Base-by-base conservation (phyloP, 768 basidiomycete species). In the Boletus patriciae region DNA sequence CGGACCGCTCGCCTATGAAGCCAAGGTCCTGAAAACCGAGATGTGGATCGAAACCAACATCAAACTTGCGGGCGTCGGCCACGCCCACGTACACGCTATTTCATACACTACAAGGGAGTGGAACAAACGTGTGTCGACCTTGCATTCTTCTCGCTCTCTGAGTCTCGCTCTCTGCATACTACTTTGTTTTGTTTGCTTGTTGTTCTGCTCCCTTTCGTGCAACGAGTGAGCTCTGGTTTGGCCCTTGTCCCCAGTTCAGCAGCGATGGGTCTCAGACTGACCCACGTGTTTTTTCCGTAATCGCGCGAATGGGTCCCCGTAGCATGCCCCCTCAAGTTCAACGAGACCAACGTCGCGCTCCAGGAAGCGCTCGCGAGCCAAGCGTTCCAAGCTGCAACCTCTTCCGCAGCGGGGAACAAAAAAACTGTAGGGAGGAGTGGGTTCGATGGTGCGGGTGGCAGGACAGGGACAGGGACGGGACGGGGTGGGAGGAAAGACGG, bases 81-180 rank as follows among this genome's bases (percentile, higher is more conserved):
- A n/a, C n/a, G n/a, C n/a, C n/a, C n/a, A n/a, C n/a, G n/a, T n/a
- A n/a, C 85, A 4, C 92, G 96, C 65, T 98, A 92, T 74, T 87
- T 90, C 58, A 95, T 99, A 38, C 97, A 99, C 72, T 99, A 99
- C 80, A 97, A 98, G 73, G 97, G 97, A n/a, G 10, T 99, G 97
- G 97, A 99, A 71, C 90, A 93, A 72, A 95, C 92, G 93, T 95
- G 69, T 62, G 84, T 77, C 21, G 12, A 23, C 34, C 42, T 43
- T 36, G 13, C 33, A 2, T 46, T 50, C 45, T 43, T 33, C n/a
- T 48, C 23, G 25, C 25, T 25, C 19, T 29, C n/a, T 43, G 6
- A 25, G 25, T 25, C 25, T 25, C n/a, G n/a, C 25, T 43, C 12
- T 31, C 44, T 45, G 42, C 19, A 12, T 31, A 29, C 19, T n/a